Base-by-base conservation (phyloP, 805 yeast genomes). In the Candida nitratophila region DNA sequence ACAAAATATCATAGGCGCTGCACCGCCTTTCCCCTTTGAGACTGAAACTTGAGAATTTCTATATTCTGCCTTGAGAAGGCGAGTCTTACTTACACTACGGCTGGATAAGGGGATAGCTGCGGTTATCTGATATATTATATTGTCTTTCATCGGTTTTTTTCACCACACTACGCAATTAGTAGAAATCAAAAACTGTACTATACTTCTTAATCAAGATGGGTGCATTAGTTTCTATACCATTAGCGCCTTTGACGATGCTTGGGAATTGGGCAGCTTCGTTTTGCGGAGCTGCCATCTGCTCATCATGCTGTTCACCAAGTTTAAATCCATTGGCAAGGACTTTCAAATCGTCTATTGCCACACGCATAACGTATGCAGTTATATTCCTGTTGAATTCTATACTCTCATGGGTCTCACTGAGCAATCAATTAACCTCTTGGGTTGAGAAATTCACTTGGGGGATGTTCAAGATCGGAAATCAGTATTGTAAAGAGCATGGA, bases 331-430 rank as follows among this genome's bases (percentile, higher is more conserved):
- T 65, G n/a, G 55, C 77, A 21, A 66, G 64, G 24, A 66, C 78
- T 2, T 73, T 80, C 55, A 66, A 72, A 39, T 83, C 93, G 16
- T 79, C 90, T 8, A 71, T 88, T 22, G 82, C 90, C 49, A 91
- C 99, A 6, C 76, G 99, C 58, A 69, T 91, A 26, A 76, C 86
- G 39, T 93, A 93, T 64, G 99, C 98, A 8, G 50, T 82, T 31
- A 66, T 90, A 37, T 77, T 93, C 47, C 66, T 88, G 26, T 47
- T 86, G 22, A 91, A 90, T 67, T 85, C 95, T 20, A 68, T 88
- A 26, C 49, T 93, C 15, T 86, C 97, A 11, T 93, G 99, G 99
- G 66, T 88, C n/a, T 86, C 86, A 66, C 75, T 93, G 44, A 80
- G 95, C 16, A 88, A 88, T 48, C 83, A 85, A 63, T 80, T 91